Base-by-base conservation (phyloP, 2,329 filamentous ascomycete species). In the Cadophora malorum region DNA sequence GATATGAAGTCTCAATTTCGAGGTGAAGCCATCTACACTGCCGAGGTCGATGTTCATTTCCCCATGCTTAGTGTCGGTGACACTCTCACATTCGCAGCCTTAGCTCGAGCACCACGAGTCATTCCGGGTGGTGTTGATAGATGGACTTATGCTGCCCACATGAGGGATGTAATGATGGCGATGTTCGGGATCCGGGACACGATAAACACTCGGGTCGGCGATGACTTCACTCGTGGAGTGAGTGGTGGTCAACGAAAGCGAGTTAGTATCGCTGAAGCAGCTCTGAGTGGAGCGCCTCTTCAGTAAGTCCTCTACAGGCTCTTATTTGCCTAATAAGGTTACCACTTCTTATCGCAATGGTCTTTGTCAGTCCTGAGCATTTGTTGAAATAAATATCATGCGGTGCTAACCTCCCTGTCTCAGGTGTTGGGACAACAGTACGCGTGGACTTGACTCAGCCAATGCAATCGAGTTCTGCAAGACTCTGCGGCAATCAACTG, bases 31-130 rank as follows among this genome's bases (percentile, higher is more conserved):
- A 45, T 45, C 41, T 45, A 45, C 14, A 45, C 41, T 45, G 41
- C 41, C 12, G 41, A 45, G 41, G 41, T 45, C 14, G 41, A 45
- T 45, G 41, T 45, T 16, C 41, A 45, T 19, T 45, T 45, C 6
- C 41, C 49, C 4, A 58, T 58, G 53, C 53, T 58, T 12, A 58
- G 28, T 58, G 53, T 58, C 21, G 53, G 53, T 14, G 53, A 58
- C 9, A 58, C 53, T 10, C 53, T 58, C 28, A n/a, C 53, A 3
- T 58, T 58, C n/a, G 53, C 53, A 33, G 53, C 53, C 5, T 12
- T 33, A 28, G 53, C 53, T 21, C 28, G 53, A 31, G 53, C 53
- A 9, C 53, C 53, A n/a, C 53, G 53, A 38, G 19, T 28, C n/a
- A 16, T 58, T 28, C 53, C 53, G n/a, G 53, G 53, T 14, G 53